Evolutionary conservation across 2,329 filamentous ascomycete species (phyloP), one percentile per base, ranked within the genome.

Genomic region (Pezicula rhizophila): DNA sequence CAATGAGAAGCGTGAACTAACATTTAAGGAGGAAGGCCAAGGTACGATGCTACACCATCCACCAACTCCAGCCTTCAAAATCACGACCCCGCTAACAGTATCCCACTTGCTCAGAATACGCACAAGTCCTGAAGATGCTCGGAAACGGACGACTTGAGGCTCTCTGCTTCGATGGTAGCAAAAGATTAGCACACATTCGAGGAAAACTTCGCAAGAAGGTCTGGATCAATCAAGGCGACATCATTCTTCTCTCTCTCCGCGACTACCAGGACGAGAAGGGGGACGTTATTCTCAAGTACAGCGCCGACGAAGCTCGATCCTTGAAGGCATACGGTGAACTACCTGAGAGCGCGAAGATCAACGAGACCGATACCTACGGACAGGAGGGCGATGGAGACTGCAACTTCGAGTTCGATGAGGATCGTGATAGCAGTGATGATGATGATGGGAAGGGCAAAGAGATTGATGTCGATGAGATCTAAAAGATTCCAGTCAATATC

Each of bases 151-250:
- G 91, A 62, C 83, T 96, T 43, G 90, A 96, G 72, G 90, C 90
- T 15, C 77, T 64, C 45, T 97, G 92, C 77, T 99, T 99, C 71
- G 93, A 97, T 69, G 92, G 92, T 67, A 84, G 86, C 59, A 90
- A 90, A 70, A 84, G 89, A 52, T 80, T 89, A 37, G 88, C 85
- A 57, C 85, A 92, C 69, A 89, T 89, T 64, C 89, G 92, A 57
- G 92, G 92, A 74, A 97, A 99, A 75, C 87, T 99, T 65, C 85
- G 93, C 65, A 99, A 99, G 82, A 99, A 99, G 82, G 93, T 97
- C 71, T 96, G 90, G 90, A 96, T 96, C 80, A 96, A 96, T 79
- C 90, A 96, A 76, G 90, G 90, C 66, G 89, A 96, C 69, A 96
- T 96, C 68, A 91, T 92, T 69, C 81, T 92, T 41, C 77, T 92